Base-by-base conservation (phyloP, 106 monocot species). In the Cymbidium sinense region DNA sequence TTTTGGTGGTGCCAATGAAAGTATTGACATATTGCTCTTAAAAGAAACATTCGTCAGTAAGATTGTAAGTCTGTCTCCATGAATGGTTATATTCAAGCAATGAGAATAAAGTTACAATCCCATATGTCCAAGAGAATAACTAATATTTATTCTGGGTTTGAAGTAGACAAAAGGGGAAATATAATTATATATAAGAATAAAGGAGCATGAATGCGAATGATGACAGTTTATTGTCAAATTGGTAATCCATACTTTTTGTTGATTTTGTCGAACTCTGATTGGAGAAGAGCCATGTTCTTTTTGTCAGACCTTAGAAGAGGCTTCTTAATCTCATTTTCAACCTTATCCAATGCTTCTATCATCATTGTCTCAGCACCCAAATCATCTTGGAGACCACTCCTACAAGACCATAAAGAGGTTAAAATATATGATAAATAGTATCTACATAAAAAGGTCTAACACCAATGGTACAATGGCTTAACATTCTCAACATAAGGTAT, bases 241-340 rank as follows among this genome's bases (percentile, higher is more conserved):
- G 27, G 5, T 34, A n/a, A 13, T 23, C 75, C 89, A 79, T 94
- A 98, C 98, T 90, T 98, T 72, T 90, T 87, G 88, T 94, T 91
- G 70, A 92, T 83, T 79, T 90, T 94, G 74, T 94, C 94, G 69
- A 94, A 98, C 85, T 98, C 98, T 55, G 94, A 85, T 70, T 81
- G 74, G 30, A 98, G 92, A 69, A 94, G 86, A 70, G 84, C 61
- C 92, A 98, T 94, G 77, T 94, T 94, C 79, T 98, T 98, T 89
- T 98, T 98, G 82, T 98, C 96, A 69, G 83, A 83, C 81, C 96
- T 89, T 39, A 98, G 58, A 81, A 94, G 98, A 76, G 98, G 98
- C 76, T 88, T 98, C 79, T 94, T 98, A 47, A 98, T 89, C 61
- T 94, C 94, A 51, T 92, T 98, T 85, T 98, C 98, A 52, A 94